Evolutionary conservation across 495 filamentous ascomycete genomes (phyloP), one percentile per base, ranked within the genome.

Genomic region (Rusavskia elegans): DNA sequence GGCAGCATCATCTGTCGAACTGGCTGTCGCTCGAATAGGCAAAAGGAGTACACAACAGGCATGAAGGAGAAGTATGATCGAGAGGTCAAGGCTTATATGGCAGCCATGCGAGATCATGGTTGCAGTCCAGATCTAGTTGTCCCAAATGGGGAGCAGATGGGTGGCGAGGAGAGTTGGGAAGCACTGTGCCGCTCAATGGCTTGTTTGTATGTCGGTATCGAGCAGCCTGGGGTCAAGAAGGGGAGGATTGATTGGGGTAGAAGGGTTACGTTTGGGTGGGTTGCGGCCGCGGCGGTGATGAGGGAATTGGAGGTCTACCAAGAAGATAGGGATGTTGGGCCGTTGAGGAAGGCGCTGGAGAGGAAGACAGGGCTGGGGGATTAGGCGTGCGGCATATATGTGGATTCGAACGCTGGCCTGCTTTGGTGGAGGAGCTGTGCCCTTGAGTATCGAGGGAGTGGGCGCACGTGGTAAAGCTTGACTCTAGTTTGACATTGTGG

Each of bases 1-100:
- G 84, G 86, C 19, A 74, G 68, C 29, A 81, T 89, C 48, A 65
- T 87, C 30, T 83, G 80, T 49, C 78, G 73, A 37, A 67, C n/a
- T n/a, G n/a, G n/a, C n/a, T n/a, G n/a, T n/a, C n/a, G n/a, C n/a
- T n/a, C n/a, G n/a, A n/a, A n/a, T n/a, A n/a, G 76, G 1, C 78
- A 85, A 51, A 75, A 77, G 32, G 83, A 89, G 41, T 64, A 63
- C 1, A 78, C 77, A 2, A 63, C 63, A 1, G 70, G 65, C n/a
- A 69, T 87, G 66, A 76, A 71, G 49, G 80, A 84, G 17, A 0
- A 61, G 55, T 11, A 69, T 58, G 54, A 67, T 5, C 13, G 27
- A 4, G 45, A 53, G 23, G 45, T 11, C 13, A 0, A 1, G 2
- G 1, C 4, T 0, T 25, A 30, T 8, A 35, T 48, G 29, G 45